Evolutionary conservation across 257 asterid species (phyloP), one percentile per base, ranked within the genome.

Genomic region (Voacanga thouarsii): DNA sequence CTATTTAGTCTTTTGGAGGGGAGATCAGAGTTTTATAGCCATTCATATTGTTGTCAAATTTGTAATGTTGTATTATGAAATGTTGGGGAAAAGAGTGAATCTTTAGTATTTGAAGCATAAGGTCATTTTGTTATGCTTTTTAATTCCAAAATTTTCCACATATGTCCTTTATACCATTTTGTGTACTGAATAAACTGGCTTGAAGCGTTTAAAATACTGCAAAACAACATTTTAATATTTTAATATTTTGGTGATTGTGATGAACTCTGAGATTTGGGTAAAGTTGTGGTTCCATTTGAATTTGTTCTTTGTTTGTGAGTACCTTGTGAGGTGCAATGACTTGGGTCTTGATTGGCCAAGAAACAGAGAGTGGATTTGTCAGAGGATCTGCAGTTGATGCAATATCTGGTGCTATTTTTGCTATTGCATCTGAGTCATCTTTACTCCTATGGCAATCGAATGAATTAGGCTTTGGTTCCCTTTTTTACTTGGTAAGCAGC

Each of bases 351-450:
- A 96, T 96, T 55, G 99, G 98, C 56, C 98, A 96, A 86, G 99
- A 96, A 76, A 93, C 98, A 1, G 98, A 96, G 80, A 96, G 99
- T 64, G 97, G 98, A 33, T 96, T 96, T 78, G 89, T 96, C 68
- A 90, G 99, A 84, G 99, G 98, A 71, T 97, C 98, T 79, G 96
- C 96, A 0, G 94, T 93, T 19, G 99, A 98, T 74, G 99, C 99
- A 69, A 96, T 96, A 72, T 93, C 99, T 7, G 98, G 99, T 57
- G 99, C 97, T 77, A 97, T 93, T 86, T 96, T 96, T 90, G 92
- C 99, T 21, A 92, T 96, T 67, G 98, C 93, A 81, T 96, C 92
- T 6, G 99, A 93, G 77, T 92, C 97, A 7, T 93, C 97, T 6
- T 83, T 92, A 37, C 84, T 87, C 45, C 80, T 96, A 26, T 96